Evolutionary conservation across 345 rosid species (phyloP).

Genomic region (Pistacia atlantica): DNA sequence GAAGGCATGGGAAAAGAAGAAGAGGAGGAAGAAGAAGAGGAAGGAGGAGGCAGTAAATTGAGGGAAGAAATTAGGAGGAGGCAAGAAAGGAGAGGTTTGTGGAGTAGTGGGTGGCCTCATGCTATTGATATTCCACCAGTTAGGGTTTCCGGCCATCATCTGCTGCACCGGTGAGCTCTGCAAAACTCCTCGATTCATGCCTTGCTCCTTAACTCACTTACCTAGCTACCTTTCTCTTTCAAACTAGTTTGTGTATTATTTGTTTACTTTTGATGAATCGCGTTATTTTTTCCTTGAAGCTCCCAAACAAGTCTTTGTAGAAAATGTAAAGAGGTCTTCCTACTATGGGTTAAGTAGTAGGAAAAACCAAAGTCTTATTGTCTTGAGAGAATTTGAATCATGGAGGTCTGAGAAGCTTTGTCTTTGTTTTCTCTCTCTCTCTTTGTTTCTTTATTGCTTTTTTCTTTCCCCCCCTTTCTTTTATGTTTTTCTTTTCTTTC

Average conservation of each 20-base stretch:
- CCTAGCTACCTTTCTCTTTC: background rate
- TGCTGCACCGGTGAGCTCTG: conserved; percentile 83
- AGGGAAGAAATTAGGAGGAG: conserved; percentile 42
- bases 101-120: conserved; percentile 58
- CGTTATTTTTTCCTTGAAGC: conserved; percentile 25
- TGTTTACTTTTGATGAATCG: conserved; percentile 21
- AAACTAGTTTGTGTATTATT: background rate
- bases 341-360: conserved; percentile 47
- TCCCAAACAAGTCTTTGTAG: conserved; percentile 49
- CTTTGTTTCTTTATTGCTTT: conserved; percentile 39
- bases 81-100: conserved; percentile 40
- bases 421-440: conserved; percentile 39
- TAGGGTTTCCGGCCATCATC: conserved; percentile 87
- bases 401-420: conserved; percentile 47
- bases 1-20: conserved; percentile 53
- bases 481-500: conserved; percentile 35
- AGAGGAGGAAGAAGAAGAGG: conserved; percentile 52
- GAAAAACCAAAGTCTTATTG: conserved; percentile 9
- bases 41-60: conserved; percentile 44
- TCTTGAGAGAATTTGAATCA: conserved; percentile 51
- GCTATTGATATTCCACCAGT: conserved; percentile 73
- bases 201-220: background rate
- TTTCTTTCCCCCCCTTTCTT: conserved; percentile 35
- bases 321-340: conserved; percentile 54
- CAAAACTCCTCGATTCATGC: conserved; percentile 73